Percentiles rank a stretch among this genome's conserved stretches.
Conservation (phyloP, 129 eudicot species). For the Helianthus tuberosus region DNA sequence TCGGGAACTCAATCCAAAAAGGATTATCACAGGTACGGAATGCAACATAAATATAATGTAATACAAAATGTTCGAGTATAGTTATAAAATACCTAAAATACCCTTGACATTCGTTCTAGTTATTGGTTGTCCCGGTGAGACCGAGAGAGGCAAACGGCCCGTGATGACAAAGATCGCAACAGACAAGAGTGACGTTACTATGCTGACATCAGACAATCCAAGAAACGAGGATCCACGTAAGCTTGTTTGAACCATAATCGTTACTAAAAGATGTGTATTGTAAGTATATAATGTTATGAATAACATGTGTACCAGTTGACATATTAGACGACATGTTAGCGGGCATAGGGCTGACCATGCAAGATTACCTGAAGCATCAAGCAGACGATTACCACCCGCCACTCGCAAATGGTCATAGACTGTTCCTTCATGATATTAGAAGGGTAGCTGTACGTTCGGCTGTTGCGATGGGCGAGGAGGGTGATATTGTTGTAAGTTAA, state of each 20-base stretch:
- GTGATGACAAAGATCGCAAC: slow-evolving; percentile 91
- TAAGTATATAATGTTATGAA: neutral
- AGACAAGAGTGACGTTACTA: slow-evolving; percentile 88
- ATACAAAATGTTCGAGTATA: neutral
- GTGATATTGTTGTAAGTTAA: slow-evolving; percentile 87
- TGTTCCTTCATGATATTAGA: slow-evolving; percentile 90
- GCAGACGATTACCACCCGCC: slow-evolving; percentile 98
- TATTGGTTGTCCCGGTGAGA: slow-evolving; percentile 84
- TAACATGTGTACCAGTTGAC: slow-evolving; percentile 60
- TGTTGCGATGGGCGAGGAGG: slow-evolving; percentile 99
- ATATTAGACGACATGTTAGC: slow-evolving; percentile 97
- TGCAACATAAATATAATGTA: too few relatives aligned
- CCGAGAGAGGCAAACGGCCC: slow-evolving; percentile 93
- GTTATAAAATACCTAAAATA: slow-evolving; percentile 13
- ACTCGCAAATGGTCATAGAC: slow-evolving; percentile 84
- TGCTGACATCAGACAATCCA: slow-evolving; percentile 95
- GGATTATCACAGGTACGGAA: slow-evolving; percentile 83
- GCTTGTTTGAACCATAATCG: slow-evolving; percentile 23
- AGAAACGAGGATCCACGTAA: slow-evolving; percentile 92
- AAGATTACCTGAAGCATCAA: slow-evolving; percentile 86
- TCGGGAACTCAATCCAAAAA: slow-evolving; percentile 76
- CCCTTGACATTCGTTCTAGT: slow-evolving; percentile 41
- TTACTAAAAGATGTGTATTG: neutral
- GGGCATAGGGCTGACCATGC: slow-evolving; percentile 97
- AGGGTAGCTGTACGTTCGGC: slow-evolving; percentile 94